Conservation (phyloP, 2,329 filamentous ascomycete genomes). For the Cladosporium sp. region DNA sequence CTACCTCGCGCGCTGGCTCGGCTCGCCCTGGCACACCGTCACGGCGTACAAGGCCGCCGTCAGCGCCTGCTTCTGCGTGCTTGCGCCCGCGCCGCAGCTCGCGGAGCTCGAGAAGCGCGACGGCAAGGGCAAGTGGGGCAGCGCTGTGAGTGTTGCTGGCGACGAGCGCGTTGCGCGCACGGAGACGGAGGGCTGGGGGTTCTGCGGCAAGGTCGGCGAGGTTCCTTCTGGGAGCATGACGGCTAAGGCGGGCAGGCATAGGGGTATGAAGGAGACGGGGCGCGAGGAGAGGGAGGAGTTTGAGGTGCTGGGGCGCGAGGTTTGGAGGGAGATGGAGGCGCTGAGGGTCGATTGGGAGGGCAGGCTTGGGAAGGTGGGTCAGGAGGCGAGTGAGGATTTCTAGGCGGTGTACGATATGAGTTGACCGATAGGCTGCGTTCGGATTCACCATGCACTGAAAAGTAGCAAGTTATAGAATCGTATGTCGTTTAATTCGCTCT, state of each 20-base stretch:
- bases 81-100: constrained; percentile 59
- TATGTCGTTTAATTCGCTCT: no score
- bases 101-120: constrained; percentile 47
- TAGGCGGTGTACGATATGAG: background rate
- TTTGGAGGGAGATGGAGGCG: constrained; percentile 34
- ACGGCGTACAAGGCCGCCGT: constrained; percentile 70
- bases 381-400: constrained; percentile 3
- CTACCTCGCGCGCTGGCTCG: constrained; percentile 66
- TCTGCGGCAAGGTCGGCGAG: constrained; percentile 51
- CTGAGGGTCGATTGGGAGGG: constrained; percentile 34
- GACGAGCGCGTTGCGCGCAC: constrained; percentile 63
- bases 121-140: constrained; percentile 76
- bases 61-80: constrained; percentile 70
- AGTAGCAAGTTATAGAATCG: no score
- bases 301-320: constrained; percentile 57
- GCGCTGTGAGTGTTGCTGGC: constrained; percentile 55
- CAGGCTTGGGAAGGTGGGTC: constrained; percentile 23
- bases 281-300: constrained; percentile 63
- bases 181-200: constrained; percentile 81
- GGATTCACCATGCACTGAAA: no score
- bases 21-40: constrained; percentile 82
- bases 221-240: constrained; percentile 31
- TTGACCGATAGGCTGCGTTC: no score
- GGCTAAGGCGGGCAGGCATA: constrained; percentile 51
- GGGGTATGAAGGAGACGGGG: constrained; percentile 53